These are phyloP conservation scores for Coemansia sp. DNA, from an alignment of 192 early-diverging fungal species.

Conservation along the genomic window DNA sequence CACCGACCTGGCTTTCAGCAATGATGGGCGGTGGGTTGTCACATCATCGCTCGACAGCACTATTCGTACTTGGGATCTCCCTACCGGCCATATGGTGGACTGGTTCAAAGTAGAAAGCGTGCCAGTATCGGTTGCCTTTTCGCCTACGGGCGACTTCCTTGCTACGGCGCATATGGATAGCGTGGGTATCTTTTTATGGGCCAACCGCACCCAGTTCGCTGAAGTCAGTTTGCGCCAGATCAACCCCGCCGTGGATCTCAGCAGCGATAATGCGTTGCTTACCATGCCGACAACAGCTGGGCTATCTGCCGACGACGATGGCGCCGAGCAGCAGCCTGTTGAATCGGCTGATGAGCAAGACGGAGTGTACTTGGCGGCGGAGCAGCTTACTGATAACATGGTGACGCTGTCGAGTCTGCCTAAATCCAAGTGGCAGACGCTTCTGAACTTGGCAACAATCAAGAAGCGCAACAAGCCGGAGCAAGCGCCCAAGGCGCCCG, in stretches of 20 bases:
- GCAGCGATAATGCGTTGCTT: constrained; percentile 34
- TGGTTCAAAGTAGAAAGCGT: constrained; percentile 73
- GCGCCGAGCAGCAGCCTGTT: constrained; percentile 10
- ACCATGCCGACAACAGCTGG: constrained; percentile 62
- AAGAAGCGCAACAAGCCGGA: constrained; percentile 91
- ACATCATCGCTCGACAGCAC: constrained; percentile 79
- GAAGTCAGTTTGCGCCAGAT: constrained; percentile 71
- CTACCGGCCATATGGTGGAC: constrained; percentile 86
- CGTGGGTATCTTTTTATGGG: constrained; percentile 92
- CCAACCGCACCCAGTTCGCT: constrained; percentile 77
- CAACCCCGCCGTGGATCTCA: constrained; percentile 8
- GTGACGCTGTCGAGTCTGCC: constrained; percentile 81
- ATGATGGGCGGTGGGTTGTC: constrained; percentile 90
- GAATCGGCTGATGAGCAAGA: constrained; percentile 6
- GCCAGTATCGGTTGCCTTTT: constrained; percentile 82
- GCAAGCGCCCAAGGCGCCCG: constrained; percentile 84
- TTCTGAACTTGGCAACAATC: constrained; percentile 85
- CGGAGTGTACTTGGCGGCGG: constrained; percentile 41
- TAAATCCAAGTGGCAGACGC: constrained; percentile 85
- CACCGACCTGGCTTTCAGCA: constrained; percentile 85
- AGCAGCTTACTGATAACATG: constrained; percentile 76
- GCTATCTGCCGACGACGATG: constrained; percentile 54
- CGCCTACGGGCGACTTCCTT: constrained; percentile 87
- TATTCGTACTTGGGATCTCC: constrained; percentile 95
- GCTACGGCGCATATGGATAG: constrained; percentile 90